Base-by-base conservation (phyloP, 805 yeast species). In the Spencermartinsiella europaea region DNA sequence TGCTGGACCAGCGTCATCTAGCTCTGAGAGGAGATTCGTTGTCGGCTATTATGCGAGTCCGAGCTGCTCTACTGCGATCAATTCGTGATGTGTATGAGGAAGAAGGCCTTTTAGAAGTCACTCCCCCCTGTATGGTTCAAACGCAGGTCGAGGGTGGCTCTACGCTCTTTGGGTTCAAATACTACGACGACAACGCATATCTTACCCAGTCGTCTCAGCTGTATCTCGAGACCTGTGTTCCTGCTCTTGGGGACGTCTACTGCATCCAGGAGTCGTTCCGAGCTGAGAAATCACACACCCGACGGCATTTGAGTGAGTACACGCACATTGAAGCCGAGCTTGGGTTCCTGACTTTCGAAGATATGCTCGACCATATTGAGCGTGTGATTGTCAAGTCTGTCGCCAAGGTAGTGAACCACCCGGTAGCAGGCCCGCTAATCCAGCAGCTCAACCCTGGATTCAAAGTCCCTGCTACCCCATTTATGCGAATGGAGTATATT, bases 101-200 rank as follows among this genome's bases (percentile, higher is more conserved):
- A 61, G 87, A 83, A 70, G 76, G 79, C 28, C 62, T 90, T 44
- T 71, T 80, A 27, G 99, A 93, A 75, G 96, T 95, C 50, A 93
- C 98, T 34, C 97, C 99, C 39, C 99, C 99, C 62, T 90, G 98
- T 71, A 93, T 93, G 98, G 99, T 93, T 47, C 99, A 93, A 73
- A 90, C 96, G 34, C 98, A 93, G 74, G 99, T 93, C 50, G 99
- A 93, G 73, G 99, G 99, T 66, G 99, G 99, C 45, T 85, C 97
- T 34, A 93, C 99, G 15, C 75, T 93, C 63, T 93, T 93, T 76
- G 81, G 83, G 61, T 74, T 93, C 73, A 85, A 86, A 67, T 93
- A 95, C 74, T 93, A 93, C 66, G 98, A 96, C 46, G 95, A 93
- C 73, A 93, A 90, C 66, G 98, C 99, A 8, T 93, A 73, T 70